phyloP scores from a whole-genome alignment of 768 basidiomycete genomes.

The Candolleomyces efflorescens region DNA sequence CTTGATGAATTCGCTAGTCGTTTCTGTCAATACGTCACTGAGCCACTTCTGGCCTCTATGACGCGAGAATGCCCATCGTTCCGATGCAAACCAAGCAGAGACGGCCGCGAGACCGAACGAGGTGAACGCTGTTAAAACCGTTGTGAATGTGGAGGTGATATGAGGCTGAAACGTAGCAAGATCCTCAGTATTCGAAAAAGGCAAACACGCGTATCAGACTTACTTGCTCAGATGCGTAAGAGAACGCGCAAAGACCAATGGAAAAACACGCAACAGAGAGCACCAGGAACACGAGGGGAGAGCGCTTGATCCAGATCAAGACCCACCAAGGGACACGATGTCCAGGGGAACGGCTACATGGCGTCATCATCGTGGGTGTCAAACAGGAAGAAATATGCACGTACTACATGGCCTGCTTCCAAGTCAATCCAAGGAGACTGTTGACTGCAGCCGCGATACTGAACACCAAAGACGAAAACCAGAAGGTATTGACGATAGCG shows the following conservation, averaged over 20 bases:
- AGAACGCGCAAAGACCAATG: constrained; percentile 70
- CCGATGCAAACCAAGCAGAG: constrained; percentile 70
- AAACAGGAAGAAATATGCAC: constrained; percentile 21
- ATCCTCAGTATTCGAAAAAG: constrained; percentile 1
- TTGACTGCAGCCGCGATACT: constrained; percentile 76
- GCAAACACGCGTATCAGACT: background rate
- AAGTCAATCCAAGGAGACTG: constrained; percentile 69
- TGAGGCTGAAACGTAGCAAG: constrained; percentile 37
- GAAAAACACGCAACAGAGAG: constrained; percentile 83
- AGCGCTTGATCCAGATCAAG: constrained; percentile 82
- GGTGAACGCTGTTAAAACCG: constrained; percentile 72
- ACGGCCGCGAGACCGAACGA: constrained; percentile 69
- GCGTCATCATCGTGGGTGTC: background rate
- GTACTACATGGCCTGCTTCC: constrained; percentile 83
- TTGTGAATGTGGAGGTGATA: constrained; percentile 67
- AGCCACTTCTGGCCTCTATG: constrained; percentile 71
- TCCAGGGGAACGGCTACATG: constrained; percentile 63
- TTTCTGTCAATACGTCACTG: constrained; percentile 51
- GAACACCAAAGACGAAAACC: constrained; percentile 75
- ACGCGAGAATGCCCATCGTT: constrained; percentile 58
- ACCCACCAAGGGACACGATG: constrained; percentile 82
- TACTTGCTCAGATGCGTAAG: constrained; percentile 71
- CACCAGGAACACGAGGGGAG: constrained; percentile 78
- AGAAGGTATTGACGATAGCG: constrained; percentile 64
- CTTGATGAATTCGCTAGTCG: constrained; percentile 29